Percentiles rank a stretch among this genome's conserved stretches.
Conservation (phyloP, 2,329 filamentous ascomycete species). For the Teratosphaeria pseudoeucalypti region DNA sequence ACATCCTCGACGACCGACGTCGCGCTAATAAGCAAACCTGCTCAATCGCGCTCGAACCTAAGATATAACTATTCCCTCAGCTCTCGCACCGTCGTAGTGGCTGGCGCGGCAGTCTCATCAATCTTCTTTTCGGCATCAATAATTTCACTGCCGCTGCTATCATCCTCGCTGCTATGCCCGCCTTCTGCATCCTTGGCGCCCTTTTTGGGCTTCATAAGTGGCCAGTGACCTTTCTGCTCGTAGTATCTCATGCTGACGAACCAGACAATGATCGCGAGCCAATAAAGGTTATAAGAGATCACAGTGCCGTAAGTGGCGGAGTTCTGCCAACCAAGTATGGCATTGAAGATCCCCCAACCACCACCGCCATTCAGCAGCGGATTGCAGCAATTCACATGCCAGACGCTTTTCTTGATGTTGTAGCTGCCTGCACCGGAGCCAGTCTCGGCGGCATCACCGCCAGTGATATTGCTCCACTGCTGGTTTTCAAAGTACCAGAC, state of each 20-base stretch:
- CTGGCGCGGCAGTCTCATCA: conserved; percentile 5
- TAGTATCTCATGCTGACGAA: conserved; percentile 57
- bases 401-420: conserved; percentile 66
- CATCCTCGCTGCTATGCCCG: conserved; percentile 13
- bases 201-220: conserved; percentile 30
- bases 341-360: conserved; percentile 82
- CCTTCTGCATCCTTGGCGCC: conserved; percentile 11
- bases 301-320: conserved; percentile 81
- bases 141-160: conserved; percentile 10
- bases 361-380: conserved; percentile 61
- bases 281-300: conserved; percentile 80
- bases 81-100: conserved; percentile 10
- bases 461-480: conserved; percentile 54
- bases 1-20: background rate
- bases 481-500: conserved; percentile 67
- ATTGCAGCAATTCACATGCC: conserved; percentile 80
- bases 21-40: background rate
- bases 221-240: conserved; percentile 46
- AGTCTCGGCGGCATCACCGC: conserved; percentile 52
- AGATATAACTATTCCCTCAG: conserved; percentile 3
- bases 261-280: conserved; percentile 57
- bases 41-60: background rate
- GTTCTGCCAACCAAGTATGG: conserved; percentile 78
- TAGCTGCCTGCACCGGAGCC: conserved; percentile 65
- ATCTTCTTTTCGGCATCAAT: conserved; percentile 12